Conservation (phyloP, 2,329 filamentous ascomycete genomes). For the Paraconiothyrium brasiliense region DNA sequence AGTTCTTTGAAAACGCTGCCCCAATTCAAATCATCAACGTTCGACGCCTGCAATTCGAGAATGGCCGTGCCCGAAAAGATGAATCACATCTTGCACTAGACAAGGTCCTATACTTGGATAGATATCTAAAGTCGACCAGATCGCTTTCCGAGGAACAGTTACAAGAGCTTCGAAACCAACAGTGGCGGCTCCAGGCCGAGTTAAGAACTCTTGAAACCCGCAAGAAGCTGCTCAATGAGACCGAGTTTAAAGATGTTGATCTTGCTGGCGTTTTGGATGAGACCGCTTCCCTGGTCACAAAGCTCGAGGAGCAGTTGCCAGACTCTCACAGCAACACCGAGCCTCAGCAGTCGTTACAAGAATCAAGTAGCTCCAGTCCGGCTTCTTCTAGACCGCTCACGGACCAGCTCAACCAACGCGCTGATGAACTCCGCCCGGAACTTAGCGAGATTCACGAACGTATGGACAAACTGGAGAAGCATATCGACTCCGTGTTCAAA, state of each 20-base stretch:
- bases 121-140: constrained; percentile 67
- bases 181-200: constrained; percentile 77
- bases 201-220: constrained; percentile 65
- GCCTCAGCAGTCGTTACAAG: constrained; percentile 14
- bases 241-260: constrained; percentile 41
- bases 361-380: constrained; percentile 21
- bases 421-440: constrained; percentile 36
- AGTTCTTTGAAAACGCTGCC: constrained; percentile 68
- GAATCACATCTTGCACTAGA: constrained; percentile 77
- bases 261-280: constrained; percentile 44
- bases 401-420: constrained; percentile 30
- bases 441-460: constrained; percentile 37
- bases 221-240: constrained; percentile 52
- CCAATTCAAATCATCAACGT: constrained; percentile 91
- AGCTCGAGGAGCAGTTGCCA: constrained; percentile 24
- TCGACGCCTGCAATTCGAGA: constrained; percentile 79
- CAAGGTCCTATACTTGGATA: constrained; percentile 84
- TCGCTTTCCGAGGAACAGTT: constrained; percentile 54
- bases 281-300: constrained; percentile 36
- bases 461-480: constrained; percentile 59
- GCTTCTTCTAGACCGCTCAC: constrained; percentile 35
- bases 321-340: constrained; percentile 1
- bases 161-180: constrained; percentile 70
- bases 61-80: constrained; percentile 58
- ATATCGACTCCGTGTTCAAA: constrained; percentile 68